phyloP scores from a whole-genome alignment of 1,139 yeast genomes.

The Pichia cactophila region DNA sequence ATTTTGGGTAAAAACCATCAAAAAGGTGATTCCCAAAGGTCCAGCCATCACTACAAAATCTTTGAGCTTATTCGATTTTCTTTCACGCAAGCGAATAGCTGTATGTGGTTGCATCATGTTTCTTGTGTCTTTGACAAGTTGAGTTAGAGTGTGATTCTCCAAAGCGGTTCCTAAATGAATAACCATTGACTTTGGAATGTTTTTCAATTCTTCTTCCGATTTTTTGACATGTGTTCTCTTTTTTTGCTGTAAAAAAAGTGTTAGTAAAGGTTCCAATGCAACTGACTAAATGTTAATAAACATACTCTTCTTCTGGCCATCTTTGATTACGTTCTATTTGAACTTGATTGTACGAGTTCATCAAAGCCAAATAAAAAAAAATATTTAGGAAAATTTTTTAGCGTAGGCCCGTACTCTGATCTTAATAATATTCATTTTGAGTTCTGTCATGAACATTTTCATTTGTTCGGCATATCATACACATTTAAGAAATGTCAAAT shows the following conservation, averaged over 20 bases:
- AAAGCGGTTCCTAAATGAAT: slow-evolving; percentile 75
- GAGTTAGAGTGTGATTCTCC: slow-evolving; percentile 73
- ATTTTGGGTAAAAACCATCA: slow-evolving; percentile 80
- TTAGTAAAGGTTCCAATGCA: slow-evolving; percentile 2
- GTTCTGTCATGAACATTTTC: not conserved
- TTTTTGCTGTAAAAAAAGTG: slow-evolving; percentile 36
- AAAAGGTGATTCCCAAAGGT: slow-evolving; percentile 85
- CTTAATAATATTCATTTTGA: not conserved
- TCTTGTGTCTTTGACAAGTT: slow-evolving; percentile 81
- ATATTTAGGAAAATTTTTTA: not conserved
- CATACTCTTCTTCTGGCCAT: slow-evolving; percentile 46
- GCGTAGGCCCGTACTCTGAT: not conserved
- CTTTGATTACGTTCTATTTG: not conserved
- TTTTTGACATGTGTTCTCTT: slow-evolving; percentile 77
- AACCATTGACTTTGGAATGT: slow-evolving; percentile 89
- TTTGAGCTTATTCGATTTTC: slow-evolving; percentile 77
- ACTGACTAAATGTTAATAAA: not conserved
- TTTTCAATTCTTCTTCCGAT: slow-evolving; percentile 59
- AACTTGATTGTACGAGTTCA: not conserved
- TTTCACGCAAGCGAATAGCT: slow-evolving; percentile 77
- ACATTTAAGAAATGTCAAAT: not conserved
- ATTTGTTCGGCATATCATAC: not conserved
- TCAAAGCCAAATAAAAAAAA: not conserved
- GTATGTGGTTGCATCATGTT: slow-evolving; percentile 95
- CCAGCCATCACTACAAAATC: slow-evolving; percentile 97